These are phyloP conservation scores for Phytophthora uliginosa DNA, from an alignment of 352 stramenopile genomes.

Conservation along the genomic window DNA sequence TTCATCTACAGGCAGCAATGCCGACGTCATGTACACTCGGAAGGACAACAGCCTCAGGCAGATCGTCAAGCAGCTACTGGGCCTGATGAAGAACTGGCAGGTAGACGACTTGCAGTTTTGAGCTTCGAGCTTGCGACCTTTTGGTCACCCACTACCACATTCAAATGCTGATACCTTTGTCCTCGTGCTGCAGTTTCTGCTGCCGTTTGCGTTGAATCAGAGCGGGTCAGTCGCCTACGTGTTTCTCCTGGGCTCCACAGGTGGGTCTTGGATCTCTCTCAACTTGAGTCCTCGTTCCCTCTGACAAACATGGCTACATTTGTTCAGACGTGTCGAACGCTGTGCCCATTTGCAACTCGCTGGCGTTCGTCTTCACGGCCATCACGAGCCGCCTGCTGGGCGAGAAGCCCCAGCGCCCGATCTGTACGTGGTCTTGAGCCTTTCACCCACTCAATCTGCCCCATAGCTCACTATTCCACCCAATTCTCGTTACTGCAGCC, in stretches of 20 bases:
- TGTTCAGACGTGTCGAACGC: conserved; percentile 82
- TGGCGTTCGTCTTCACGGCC: conserved; percentile 91
- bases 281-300: neutral
- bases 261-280: conserved; percentile 33
- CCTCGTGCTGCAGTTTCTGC: conserved; percentile 61
- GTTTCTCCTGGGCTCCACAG: conserved; percentile 77
- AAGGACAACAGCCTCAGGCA: conserved; percentile 70
- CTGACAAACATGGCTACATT: neutral
- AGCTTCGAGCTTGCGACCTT: neutral
- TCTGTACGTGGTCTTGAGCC: conserved; percentile 52
- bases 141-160: too few species aligned
- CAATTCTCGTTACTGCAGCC: conserved; percentile 28
- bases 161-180: neutral
- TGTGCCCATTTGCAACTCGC: conserved; percentile 91
- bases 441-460: neutral
- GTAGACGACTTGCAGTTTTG: conserved; percentile 26
- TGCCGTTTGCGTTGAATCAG: conserved; percentile 88
- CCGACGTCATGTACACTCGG: conserved; percentile 61
- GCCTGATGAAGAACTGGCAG: conserved; percentile 80
- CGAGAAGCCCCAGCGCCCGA: conserved; percentile 72
- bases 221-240: conserved; percentile 87
- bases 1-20: conserved; percentile 57
- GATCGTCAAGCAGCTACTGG: conserved; percentile 54
- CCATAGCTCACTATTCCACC: conserved; percentile 1
- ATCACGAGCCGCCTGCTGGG: conserved; percentile 82